phyloP scores from a whole-genome alignment of 768 basidiomycete genomes.

The Tylopilus felleus region DNA sequence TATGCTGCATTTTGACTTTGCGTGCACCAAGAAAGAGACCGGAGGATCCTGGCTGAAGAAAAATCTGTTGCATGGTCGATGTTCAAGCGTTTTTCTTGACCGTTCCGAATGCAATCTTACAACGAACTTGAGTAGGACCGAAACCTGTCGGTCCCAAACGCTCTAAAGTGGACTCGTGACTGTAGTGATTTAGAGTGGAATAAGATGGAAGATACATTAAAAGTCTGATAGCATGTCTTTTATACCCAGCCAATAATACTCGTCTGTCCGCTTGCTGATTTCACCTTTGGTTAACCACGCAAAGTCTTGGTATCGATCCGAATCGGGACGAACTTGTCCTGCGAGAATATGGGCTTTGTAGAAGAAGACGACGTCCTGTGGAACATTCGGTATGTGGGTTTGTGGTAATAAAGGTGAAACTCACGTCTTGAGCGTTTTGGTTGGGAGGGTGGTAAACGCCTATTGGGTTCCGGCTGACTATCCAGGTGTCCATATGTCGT shows the following conservation, averaged over 20 bases:
- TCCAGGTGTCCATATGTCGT: constrained; percentile 86
- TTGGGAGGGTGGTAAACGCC: constrained; percentile 63
- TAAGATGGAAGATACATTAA: constrained; percentile 15
- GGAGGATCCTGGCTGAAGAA: no score
- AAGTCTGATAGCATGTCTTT: constrained; percentile 79
- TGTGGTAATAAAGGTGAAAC: neutral
- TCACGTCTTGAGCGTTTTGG: constrained; percentile 38
- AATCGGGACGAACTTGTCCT: constrained; percentile 68
- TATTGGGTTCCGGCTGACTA: constrained; percentile 87
- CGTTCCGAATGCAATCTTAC: neutral
- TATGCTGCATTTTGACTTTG: neutral
- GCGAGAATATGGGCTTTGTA: constrained; percentile 92
- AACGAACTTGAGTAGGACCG: neutral
- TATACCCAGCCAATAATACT: constrained; percentile 70
- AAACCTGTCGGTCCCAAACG: neutral
- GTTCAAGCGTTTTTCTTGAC: neutral
- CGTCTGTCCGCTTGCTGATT: constrained; percentile 65
- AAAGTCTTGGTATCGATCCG: constrained; percentile 62
- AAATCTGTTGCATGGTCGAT: no score
- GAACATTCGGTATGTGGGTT: constrained; percentile 1
- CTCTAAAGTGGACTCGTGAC: neutral
- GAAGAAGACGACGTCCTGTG: constrained; percentile 77
- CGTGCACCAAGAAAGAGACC: neutral
- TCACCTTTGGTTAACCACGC: constrained; percentile 96
- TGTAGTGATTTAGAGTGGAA: neutral